Percentiles rank a stretch among this genome's conserved stretches.
These are phyloP conservation scores for Halenospora varia DNA, from an alignment of 495 filamentous ascomycete species.

Conservation along the genomic window DNA sequence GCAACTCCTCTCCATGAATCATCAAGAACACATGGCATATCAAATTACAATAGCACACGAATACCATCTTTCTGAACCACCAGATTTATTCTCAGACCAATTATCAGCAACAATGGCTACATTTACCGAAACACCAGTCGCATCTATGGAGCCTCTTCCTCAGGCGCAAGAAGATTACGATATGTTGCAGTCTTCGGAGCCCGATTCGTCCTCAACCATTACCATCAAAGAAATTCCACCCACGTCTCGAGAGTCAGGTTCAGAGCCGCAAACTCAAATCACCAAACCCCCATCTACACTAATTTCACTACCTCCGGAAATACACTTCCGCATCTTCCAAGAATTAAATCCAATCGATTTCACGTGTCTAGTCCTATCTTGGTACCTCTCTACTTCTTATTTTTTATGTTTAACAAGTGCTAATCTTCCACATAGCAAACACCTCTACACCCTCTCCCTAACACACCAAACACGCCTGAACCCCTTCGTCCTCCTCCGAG, in stretches of 20 bases:
- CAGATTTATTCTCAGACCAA: background rate
- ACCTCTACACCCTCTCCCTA: slow-evolving; percentile 1
- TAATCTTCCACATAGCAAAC: background rate
- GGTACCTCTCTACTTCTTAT: background rate
- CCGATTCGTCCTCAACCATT: too few species aligned
- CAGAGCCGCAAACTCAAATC: background rate
- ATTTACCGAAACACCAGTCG: too few species aligned
- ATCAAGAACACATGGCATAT: background rate
- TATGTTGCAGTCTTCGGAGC: too few species aligned
- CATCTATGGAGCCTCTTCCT: too few species aligned
- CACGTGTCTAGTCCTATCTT: slow-evolving; percentile 7
- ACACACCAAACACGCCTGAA: too few species aligned
- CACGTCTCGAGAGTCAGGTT: too few species aligned
- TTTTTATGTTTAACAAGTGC: background rate
- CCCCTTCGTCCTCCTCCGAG: background rate
- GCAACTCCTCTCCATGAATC: background rate
- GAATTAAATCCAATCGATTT: slow-evolving; percentile 12
- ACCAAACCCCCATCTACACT: background rate
- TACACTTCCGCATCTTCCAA: slow-evolving; percentile 6
- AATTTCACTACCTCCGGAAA: background rate
- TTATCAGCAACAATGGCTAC: too few species aligned
- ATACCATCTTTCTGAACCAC: background rate
- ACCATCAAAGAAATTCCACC: too few species aligned
- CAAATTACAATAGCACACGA: background rate
- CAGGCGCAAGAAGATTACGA: too few species aligned